Evolutionary conservation across 106 monocot genomes (phyloP), one percentile per base, ranked within the genome.

Genomic region (Dioscorea alata): DNA sequence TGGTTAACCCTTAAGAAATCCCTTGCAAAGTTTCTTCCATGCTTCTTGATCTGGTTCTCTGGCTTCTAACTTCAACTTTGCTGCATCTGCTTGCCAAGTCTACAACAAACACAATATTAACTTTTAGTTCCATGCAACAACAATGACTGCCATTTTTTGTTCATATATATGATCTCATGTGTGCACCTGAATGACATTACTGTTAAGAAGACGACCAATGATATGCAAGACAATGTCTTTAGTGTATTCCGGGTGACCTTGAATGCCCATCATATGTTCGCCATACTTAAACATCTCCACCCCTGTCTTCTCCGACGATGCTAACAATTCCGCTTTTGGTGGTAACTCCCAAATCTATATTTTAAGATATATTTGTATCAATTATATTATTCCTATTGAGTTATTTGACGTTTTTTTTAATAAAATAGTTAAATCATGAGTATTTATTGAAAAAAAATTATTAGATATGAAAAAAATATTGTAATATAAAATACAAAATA

Each of bases 171-270:
- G 19, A 54, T 12, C 12, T 13, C 51, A 1, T 2, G 51, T 13
- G 51, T 54, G 0, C 18, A 81, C 88, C 80, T 78, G 75, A 71
- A 88, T 88, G 33, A 76, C 70, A 17, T 84, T 71, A 28, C n/a
- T 22, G 6, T 78, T 69, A 34, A 81, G 63, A 56, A 91, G 87
- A 3, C 91, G 79, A 49, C 82, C 87, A 15, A 87, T 53, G 51
- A 91, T 71, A 74, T 85, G 33, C 56, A 82, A n/a, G 51, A 91
- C 71, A 12, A 91, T 91, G 61, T 87, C 91, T 60, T 82, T 84
- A 66, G 62, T 91, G 75, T 91, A 91, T 72, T 91, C 91, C 0
- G 91, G 91, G 63, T 91, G 91, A 18, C 87, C 87, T 59, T 91
- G 91, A 33, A 91, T 87, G n/a, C 91, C 91, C 87, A 91, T 79